Evolutionary conservation across 345 rosid species (phyloP).

Genomic region (Barbarea vulgaris): DNA sequence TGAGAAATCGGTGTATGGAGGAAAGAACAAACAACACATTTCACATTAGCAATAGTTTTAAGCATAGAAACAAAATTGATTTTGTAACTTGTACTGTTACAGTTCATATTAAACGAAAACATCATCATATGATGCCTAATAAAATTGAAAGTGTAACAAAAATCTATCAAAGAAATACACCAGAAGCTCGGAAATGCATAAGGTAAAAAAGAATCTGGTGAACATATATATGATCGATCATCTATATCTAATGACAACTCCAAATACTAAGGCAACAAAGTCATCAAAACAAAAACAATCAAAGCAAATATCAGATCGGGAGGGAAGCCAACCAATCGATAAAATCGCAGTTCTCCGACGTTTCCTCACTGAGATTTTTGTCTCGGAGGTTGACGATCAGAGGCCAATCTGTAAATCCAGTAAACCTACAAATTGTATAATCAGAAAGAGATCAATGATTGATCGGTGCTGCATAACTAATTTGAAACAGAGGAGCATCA

Average conservation of each 20-base stretch:
- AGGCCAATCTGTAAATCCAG: conserved; percentile 82
- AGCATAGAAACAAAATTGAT: neutral
- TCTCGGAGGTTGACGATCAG: conserved; percentile 73
- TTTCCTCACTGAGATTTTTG: conserved; percentile 60
- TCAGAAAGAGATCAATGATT: conserved; percentile 13
- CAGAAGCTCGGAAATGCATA: neutral
- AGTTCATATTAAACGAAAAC: neutral
- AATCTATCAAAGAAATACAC: neutral
- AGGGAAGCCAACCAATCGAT: neutral
- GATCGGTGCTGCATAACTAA: neutral
- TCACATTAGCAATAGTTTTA: neutral
- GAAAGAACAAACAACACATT: conserved; percentile 1
- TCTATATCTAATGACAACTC: neutral
- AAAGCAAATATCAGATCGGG: conserved; percentile 13
- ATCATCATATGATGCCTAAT: neutral
- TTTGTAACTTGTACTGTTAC: neutral
- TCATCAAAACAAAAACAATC: conserved; percentile 7
- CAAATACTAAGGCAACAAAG: neutral
- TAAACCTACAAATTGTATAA: conserved; percentile 48
- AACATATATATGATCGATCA: neutral
- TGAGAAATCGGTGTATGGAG: too few species aligned
- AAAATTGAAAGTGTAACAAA: neutral
- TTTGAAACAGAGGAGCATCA: neutral
- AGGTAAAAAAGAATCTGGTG: neutral
- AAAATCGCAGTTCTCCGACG: neutral